These are phyloP conservation scores for Euphorbia pulcherrima DNA, from an alignment of 345 rosid species.

Conservation along the genomic window DNA sequence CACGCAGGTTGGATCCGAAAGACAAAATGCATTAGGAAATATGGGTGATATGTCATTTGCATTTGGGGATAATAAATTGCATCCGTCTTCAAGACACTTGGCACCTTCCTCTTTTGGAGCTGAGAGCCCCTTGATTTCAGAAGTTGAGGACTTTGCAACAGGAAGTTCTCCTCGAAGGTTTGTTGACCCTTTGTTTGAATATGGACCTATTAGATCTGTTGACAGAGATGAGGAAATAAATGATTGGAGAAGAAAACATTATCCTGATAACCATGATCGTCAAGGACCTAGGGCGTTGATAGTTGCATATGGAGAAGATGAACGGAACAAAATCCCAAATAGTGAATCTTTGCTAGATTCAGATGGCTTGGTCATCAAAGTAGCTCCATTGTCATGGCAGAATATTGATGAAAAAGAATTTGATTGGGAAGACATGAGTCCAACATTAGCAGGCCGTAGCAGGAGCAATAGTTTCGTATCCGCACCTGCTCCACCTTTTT, in stretches of 20 bases:
- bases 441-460: conserved; percentile 58
- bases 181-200: conserved; percentile 47
- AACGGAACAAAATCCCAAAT: conserved; percentile 42
- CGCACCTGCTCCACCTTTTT: conserved; percentile 45
- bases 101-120: conserved; percentile 40
- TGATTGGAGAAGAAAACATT: conserved; percentile 57
- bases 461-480: conserved; percentile 46
- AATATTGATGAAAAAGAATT: conserved; percentile 98
- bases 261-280: conserved; percentile 34
- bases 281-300: conserved; percentile 85
- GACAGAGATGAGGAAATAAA: conserved; percentile 49
- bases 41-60: conserved; percentile 43
- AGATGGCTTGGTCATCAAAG: conserved; percentile 54
- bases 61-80: conserved; percentile 46
- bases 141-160: conserved; percentile 41
- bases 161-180: conserved; percentile 61
- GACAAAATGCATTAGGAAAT: conserved; percentile 41
- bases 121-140: conserved; percentile 41
- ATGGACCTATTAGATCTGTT: conserved; percentile 46
- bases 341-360: conserved; percentile 43
- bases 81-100: conserved; percentile 34
- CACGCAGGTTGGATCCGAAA: conserved; percentile 49
- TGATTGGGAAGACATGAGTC: conserved; percentile 99
- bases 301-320: conserved; percentile 94
- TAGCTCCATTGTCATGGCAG: conserved; percentile 75